Evolutionary conservation across 805 yeast species (phyloP), one percentile per base, ranked within the genome.

Genomic region (Tetrapisispora fleetii): DNA sequence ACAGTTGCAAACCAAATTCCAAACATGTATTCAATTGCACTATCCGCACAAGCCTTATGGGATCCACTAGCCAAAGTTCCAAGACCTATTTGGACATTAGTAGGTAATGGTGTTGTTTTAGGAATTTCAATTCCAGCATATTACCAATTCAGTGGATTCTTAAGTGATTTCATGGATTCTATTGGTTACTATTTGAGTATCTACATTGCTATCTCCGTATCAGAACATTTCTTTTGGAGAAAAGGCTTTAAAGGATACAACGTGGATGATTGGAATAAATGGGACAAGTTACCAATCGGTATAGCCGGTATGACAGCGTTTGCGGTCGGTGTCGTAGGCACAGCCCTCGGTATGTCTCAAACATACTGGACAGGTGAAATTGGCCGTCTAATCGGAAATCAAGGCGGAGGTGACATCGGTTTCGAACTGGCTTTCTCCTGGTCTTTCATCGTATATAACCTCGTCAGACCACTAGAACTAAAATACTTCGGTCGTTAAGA

Each of bases 101-200:
- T 71, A 47, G 95, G 90, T 61, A 83, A 85, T 68, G 81, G 78
- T 56, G 77, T 80, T 41, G 78, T 90, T 33, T 72, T 89, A 63
- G 96, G 89, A 46, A 81, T 89, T 62, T 80, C 95, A 61, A 89
- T 89, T 57, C 95, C 96, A 40, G 96, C 86, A 38, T 85, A 83
- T 72, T 82, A 83, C 72, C 63, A 74, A 48, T 90, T 89, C 66
- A 80, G 74, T 49, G 58, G 63, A n/a, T 88, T 85, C 58, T 83
- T 89, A 83, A 75, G 75, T 52, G 79, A 85, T 70, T 90, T 89
- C 69, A 87, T 89, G 96, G 79, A 85, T 70, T 70, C 88, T 65
- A 89, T 90, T 66, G 91, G 87, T 58, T 89, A 90, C 75, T 89
- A 93, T 79, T 74, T 89, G 61, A 89, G 95, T 50, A 83, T 88